Conservation (phyloP, 345 rosid species). For the Eucalyptus sp. region DNA sequence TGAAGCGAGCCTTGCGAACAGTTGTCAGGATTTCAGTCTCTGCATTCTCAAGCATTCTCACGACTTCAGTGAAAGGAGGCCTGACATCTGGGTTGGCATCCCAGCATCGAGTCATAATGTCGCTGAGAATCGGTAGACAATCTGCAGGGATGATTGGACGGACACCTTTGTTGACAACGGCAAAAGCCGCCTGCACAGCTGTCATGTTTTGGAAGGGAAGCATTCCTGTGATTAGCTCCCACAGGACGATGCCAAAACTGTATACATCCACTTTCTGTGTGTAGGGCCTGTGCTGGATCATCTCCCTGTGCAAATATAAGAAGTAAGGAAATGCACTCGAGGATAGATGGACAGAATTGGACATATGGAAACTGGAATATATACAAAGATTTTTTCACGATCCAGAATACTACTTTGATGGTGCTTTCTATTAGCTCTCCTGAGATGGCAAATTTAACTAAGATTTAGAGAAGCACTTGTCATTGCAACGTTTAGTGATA, state of each 20-base stretch:
- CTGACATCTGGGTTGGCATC: slow-evolving; percentile 27
- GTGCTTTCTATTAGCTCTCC: neutral
- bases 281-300: slow-evolving; percentile 35
- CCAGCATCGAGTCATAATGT: slow-evolving; percentile 32
- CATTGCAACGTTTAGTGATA: neutral
- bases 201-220: slow-evolving; percentile 37
- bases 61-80: slow-evolving; percentile 22
- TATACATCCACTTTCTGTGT: slow-evolving; percentile 38
- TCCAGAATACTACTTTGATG: neutral
- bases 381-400: neutral
- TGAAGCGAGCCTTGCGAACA: slow-evolving; percentile 35
- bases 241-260: slow-evolving; percentile 36
- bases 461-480: neutral
- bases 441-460: neutral
- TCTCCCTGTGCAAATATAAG: slow-evolving; percentile 12
- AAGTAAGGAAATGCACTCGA: neutral
- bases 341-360: neutral
- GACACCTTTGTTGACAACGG: slow-evolving; percentile 29
- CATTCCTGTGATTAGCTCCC: slow-evolving; percentile 34
- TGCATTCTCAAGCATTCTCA: slow-evolving; percentile 20
- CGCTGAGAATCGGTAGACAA: slow-evolving; percentile 17
- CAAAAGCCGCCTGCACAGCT: slow-evolving; percentile 36
- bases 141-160: slow-evolving; percentile 21
- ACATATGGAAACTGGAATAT: neutral
- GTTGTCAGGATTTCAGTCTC: slow-evolving; percentile 22